Evolutionary conservation across 495 filamentous ascomycete species (phyloP), one percentile per base, ranked within the genome.

Genomic region (Penicillium crystallinum): DNA sequence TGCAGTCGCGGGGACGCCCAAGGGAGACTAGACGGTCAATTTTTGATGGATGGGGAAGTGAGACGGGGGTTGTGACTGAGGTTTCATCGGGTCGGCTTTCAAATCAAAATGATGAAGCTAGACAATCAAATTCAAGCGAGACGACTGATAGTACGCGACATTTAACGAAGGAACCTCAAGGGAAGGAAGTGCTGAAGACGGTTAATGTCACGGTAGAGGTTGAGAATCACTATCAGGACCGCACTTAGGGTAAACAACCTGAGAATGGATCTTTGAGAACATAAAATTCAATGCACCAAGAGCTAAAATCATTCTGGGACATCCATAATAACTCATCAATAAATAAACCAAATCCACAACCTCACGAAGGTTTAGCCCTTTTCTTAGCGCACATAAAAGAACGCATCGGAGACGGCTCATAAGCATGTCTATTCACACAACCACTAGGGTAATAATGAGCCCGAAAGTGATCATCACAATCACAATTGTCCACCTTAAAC

Each of bases 191-290:
- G 0, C 36, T 63, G 17, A 57, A 45, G 18, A 63, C 60, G 14
- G 60, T 63, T 0, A 54, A 63, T 57, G 52, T 59, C 21, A 63
- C 60, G 18, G 54, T 63, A 10, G 40, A 59, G 47, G 51, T 63
- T 46, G 42, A 55, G n/a, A n/a, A n/a, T n/a, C n/a, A n/a, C n/a
- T n/a, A n/a, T n/a, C n/a, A n/a, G n/a, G n/a, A n/a, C n/a, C n/a
- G n/a, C n/a, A n/a, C n/a, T n/a, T n/a, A n/a, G n/a, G n/a, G n/a
- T n/a, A n/a, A n/a, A n/a, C n/a, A n/a, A n/a, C n/a, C n/a, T n/a
- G n/a, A n/a, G n/a, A n/a, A n/a, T n/a, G n/a, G n/a, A n/a, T n/a
- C n/a, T n/a, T n/a, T n/a, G n/a, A n/a, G n/a, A n/a, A n/a, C n/a
- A n/a, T n/a, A n/a, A n/a, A n/a, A n/a, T n/a, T n/a, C n/a, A n/a